Percentiles rank a stretch among this genome's conserved stretches.
phyloP scores from a whole-genome alignment of 2,329 filamentous ascomycete species.

The Ramularia collo-cygni region DNA sequence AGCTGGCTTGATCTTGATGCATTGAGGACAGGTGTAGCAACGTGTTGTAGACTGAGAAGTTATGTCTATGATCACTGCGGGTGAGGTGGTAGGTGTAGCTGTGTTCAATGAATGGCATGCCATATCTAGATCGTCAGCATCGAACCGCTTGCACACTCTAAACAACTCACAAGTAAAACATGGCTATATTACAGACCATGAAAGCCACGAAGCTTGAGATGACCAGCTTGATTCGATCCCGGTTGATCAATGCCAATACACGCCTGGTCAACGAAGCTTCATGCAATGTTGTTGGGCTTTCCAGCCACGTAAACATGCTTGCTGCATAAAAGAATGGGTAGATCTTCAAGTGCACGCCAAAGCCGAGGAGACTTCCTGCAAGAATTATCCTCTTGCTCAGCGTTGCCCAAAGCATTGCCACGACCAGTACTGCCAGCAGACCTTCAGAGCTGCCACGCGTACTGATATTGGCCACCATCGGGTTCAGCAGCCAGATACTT shows the following conservation, averaged over 20 bases:
- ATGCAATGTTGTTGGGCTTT: constrained; percentile 32
- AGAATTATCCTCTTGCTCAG: constrained; percentile 55
- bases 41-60: constrained; percentile 95
- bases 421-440: constrained; percentile 74
- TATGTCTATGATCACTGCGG: constrained; percentile 92
- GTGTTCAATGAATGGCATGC: constrained; percentile 72
- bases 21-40: constrained; percentile 82
- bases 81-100: constrained; percentile 91
- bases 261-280: constrained; percentile 23
- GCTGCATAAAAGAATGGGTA: constrained; percentile 95
- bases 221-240: constrained; percentile 49
- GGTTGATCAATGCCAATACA: constrained; percentile 15
- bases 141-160: background rate
- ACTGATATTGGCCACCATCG: constrained; percentile 96
- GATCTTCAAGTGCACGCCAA: constrained; percentile 95
- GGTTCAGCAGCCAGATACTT: constrained; percentile 88
- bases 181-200: constrained; percentile 62
- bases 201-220: constrained; percentile 67
- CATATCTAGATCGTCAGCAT: constrained; percentile 52
- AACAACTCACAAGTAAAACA: constrained; percentile 63
- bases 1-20: constrained; percentile 37
- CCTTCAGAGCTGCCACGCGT: constrained; percentile 93
- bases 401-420: constrained; percentile 76
- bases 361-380: constrained; percentile 68
- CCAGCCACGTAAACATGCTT: constrained; percentile 75